Conservation (phyloP, 2,329 filamentous ascomycete genomes). For the Ophiostoma sp. region DNA sequence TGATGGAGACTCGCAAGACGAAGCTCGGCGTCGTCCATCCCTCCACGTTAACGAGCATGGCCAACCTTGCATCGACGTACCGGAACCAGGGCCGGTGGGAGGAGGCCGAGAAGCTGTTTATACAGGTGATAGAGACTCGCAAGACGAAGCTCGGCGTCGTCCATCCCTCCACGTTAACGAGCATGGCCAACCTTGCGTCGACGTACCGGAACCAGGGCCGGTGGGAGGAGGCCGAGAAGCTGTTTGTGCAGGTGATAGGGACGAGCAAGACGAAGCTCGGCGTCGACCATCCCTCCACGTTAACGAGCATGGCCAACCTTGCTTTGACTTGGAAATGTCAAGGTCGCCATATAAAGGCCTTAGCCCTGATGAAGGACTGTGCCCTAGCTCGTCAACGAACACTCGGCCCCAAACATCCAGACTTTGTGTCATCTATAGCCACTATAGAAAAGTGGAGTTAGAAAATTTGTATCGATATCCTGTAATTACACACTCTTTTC, state of each 20-base stretch:
- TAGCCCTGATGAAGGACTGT: not conserved
- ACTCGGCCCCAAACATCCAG: not conserved
- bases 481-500: too few relatives aligned
- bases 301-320: not conserved
- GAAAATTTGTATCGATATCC: too few relatives aligned
- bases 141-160: not conserved
- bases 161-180: too few relatives aligned
- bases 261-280: not conserved
- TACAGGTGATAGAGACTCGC: not conserved
- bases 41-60: too few relatives aligned
- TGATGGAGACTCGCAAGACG: too few relatives aligned
- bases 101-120: too few relatives aligned
- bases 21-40: too few relatives aligned
- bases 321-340: not conserved
- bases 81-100: constrained; percentile 25
- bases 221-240: too few relatives aligned
- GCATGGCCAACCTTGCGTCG: too few relatives aligned
- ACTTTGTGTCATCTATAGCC: not conserved
- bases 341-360: not conserved
- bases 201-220: too few relatives aligned
- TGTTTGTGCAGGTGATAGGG: too few relatives aligned
- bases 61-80: too few relatives aligned
- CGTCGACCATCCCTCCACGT: not conserved
- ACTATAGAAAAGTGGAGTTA: not conserved
- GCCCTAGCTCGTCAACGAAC: not conserved